phyloP scores from a whole-genome alignment of 2,329 filamentous ascomycete species.

The Cytospora leucostoma region DNA sequence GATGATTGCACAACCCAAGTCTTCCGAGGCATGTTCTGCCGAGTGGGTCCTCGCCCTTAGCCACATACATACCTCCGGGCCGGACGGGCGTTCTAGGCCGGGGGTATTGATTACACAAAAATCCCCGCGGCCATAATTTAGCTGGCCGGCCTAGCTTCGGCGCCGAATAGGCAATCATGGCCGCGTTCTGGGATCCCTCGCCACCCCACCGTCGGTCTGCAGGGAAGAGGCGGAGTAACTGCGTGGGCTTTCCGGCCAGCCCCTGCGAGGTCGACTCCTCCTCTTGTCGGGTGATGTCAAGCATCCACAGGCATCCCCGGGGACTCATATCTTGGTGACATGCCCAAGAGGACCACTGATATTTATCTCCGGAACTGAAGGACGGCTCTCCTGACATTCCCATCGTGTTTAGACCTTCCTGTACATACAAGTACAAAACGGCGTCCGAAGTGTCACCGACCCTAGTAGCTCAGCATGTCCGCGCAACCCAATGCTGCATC shows the following conservation, averaged over 20 bases:
- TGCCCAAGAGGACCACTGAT: neutral
- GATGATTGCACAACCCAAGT: too few species aligned
- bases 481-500: neutral
- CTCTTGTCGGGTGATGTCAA: neutral
- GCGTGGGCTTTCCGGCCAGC: neutral
- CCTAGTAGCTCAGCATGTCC: neutral
- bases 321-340: too few species aligned
- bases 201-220: neutral
- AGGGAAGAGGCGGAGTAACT: neutral
- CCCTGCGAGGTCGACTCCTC: neutral
- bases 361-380: neutral
- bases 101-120: neutral
- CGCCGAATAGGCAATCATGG: neutral
- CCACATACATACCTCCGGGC: too few species aligned
- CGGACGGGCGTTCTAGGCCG: too few species aligned
- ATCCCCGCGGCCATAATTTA: neutral
- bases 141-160: neutral
- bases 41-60: too few species aligned
- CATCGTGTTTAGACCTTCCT: neutral
- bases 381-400: neutral
- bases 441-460: neutral
- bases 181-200: neutral
- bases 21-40: too few species aligned
- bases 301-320: neutral
- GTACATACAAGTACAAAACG: neutral